Base-by-base conservation (phyloP, 1,284 basidiomycete genomes). In the Irpex sp. region DNA sequence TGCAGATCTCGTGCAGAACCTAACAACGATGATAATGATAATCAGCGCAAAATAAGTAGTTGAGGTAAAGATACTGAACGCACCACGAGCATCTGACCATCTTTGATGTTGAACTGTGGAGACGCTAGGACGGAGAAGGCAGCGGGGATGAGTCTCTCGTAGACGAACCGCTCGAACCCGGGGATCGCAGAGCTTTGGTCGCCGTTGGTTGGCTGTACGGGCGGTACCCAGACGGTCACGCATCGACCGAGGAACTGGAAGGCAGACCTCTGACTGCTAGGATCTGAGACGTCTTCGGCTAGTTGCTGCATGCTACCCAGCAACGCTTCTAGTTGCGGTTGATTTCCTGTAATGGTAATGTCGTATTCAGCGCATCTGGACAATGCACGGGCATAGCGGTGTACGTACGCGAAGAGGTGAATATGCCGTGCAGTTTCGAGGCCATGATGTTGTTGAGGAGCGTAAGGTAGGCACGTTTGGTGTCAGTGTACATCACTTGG, bases 121-220 rank as follows among this genome's bases (percentile, higher is more conserved):
- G 84, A 80, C 10, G 91, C 87, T 0, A 95, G 87, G 4, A 98
- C 86, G 21, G 87, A 82, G 72, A 99, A 98, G 37, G 89, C 88
- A 1, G 88, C 78, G 4, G 93, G 93, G 57, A 98, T 79, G 49
- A 98, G 77, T 8, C 88, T 85, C 66, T 96, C 91, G 73, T 99
- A 99, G 57, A 98, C 83, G 72, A 97, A 97, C 12, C 85, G 82
- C 67, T 98, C 94, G 71, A 98, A 99, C 1, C 96, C 96, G 12
- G 94, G 93, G 33, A 99, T 74, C 16, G 82, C 78, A 61, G 82
- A 80, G 9, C 73, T 73, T 53, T 75, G 64, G 59, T 70, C 21
- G 48, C 56, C 49, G 16, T 52, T 47, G 5, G 60, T 71, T 48
- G 75, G 73, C 67, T 36, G 58, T 55, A n/a, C 23, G 2, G 83